Conservation (phyloP, 257 asterid genomes). For the Salvia splendens region DNA sequence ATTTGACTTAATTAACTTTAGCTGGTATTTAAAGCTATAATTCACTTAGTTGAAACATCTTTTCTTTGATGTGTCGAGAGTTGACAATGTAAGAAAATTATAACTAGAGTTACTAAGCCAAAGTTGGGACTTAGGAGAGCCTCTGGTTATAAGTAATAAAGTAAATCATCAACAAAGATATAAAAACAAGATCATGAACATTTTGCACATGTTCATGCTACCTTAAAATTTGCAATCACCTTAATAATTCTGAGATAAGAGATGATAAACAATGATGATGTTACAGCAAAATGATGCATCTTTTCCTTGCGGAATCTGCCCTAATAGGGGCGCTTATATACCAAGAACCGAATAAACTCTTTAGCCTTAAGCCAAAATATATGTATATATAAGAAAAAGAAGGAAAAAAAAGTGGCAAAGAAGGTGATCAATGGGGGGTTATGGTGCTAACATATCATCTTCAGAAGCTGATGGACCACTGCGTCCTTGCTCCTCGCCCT, state of each 20-base stretch:
- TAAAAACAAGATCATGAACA: not conserved
- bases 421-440: not conserved
- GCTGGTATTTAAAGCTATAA: no score
- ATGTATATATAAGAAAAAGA: no score
- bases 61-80: no score
- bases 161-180: no score
- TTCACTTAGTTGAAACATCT: no score
- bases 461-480: slow-evolving; percentile 59
- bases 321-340: slow-evolving; percentile 48
- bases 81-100: no score
- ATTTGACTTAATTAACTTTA: no score
- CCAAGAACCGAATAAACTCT: slow-evolving; percentile 32
- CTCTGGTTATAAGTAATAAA: not conserved
- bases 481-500: slow-evolving; percentile 48
- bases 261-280: not conserved
- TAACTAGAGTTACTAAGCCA: not conserved
- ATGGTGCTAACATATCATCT: slow-evolving; percentile 48
- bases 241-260: not conserved
- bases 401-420: not conserved
- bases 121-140: not conserved
- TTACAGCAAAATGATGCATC: slow-evolving; percentile 4
- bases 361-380: not conserved
- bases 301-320: slow-evolving; percentile 28
- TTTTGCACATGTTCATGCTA: not conserved
- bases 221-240: slow-evolving; percentile 4